phyloP scores from a whole-genome alignment of 805 yeast species.

The Spathaspora sp. region DNA sequence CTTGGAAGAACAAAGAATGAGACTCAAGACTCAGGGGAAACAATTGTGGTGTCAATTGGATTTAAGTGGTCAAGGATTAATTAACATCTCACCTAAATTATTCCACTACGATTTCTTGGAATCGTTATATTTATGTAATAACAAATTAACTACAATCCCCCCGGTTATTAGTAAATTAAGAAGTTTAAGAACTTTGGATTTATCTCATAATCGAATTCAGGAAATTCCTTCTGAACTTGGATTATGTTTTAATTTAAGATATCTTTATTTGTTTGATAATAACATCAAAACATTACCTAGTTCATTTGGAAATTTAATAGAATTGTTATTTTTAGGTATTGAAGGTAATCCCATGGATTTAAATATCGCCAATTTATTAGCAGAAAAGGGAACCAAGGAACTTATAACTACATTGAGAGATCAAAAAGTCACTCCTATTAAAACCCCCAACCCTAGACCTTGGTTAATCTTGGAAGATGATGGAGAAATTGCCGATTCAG shows the following conservation, averaged over 20 bases:
- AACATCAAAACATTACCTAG: constrained; percentile 69
- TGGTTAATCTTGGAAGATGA: constrained; percentile 81
- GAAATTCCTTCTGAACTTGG: constrained; percentile 86
- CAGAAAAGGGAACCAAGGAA: constrained; percentile 82
- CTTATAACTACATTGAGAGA: constrained; percentile 80
- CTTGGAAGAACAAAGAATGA: constrained; percentile 58
- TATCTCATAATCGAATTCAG: constrained; percentile 71
- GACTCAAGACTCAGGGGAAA: constrained; percentile 55
- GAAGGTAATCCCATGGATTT: constrained; percentile 88
- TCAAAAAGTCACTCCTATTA: constrained; percentile 57
- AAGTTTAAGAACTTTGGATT: constrained; percentile 77
- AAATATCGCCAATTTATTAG: constrained; percentile 59
- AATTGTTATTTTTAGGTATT: constrained; percentile 81
- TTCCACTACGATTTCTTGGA: constrained; percentile 83
- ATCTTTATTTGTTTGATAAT: constrained; percentile 85
- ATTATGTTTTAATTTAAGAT: constrained; percentile 71
- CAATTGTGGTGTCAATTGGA: constrained; percentile 96
- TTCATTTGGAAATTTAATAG: constrained; percentile 82
- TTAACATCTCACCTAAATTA: constrained; percentile 64
- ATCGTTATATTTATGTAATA: constrained; percentile 82
- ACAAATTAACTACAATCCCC: constrained; percentile 69
- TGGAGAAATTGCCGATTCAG: constrained; percentile 49
- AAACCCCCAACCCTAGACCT: constrained; percentile 69
- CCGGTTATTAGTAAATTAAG: constrained; percentile 60
- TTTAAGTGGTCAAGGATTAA: constrained; percentile 82